These are phyloP conservation scores for Colletotrichum camelliae DNA, from an alignment of 2,329 filamentous ascomycete species.

Conservation along the genomic window DNA sequence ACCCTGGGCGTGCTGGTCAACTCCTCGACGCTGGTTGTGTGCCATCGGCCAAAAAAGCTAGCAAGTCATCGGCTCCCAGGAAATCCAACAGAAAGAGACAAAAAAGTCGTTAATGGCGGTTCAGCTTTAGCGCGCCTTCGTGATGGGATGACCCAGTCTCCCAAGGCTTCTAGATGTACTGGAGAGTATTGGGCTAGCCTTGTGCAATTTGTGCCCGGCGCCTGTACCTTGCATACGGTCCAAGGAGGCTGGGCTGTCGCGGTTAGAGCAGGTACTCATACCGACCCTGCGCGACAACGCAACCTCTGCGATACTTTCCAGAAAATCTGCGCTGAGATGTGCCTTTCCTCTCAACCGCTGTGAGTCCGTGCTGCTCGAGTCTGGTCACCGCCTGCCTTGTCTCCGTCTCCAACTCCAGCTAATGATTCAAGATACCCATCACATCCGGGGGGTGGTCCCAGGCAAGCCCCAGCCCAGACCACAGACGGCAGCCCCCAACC, in stretches of 20 bases:
- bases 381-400: background rate
- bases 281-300: background rate
- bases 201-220: constrained; percentile 18
- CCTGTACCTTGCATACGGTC: constrained; percentile 20
- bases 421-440: background rate
- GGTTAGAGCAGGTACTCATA: constrained; percentile 8
- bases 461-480: background rate
- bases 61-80: constrained; percentile 1
- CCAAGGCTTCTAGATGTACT: constrained; percentile 16
- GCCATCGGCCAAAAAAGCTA: background rate
- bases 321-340: background rate
- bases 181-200: constrained; percentile 12
- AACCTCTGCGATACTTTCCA: background rate
- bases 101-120: constrained; percentile 5
- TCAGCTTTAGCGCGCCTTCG: constrained; percentile 7
- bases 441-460: background rate
- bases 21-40: background rate
- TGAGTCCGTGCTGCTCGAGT: background rate
- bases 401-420: background rate
- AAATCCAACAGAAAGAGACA: background rate
- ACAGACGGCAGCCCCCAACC: background rate
- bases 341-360: background rate
- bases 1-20: background rate
- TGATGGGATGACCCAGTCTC: constrained; percentile 17
- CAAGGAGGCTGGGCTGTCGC: constrained; percentile 16